Percentiles rank a stretch among this genome's conserved stretches.
Evolutionary conservation across 1,284 basidiomycete genomes (phyloP).

Genomic region (Pseudozyma tsukubaensis): DNA sequence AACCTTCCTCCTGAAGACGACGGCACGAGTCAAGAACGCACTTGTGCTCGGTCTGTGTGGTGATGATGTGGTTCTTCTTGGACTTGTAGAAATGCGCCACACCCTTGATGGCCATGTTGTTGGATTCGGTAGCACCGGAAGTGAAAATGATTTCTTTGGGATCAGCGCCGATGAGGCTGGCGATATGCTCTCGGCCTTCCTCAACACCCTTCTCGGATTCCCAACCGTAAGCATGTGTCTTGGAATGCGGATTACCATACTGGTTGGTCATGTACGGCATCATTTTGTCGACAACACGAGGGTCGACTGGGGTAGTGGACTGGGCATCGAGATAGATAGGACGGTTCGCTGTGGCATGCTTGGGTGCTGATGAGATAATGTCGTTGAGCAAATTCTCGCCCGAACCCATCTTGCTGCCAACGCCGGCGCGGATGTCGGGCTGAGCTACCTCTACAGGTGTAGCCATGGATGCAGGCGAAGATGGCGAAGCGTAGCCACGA

Average conservation of each 20-base stretch:
- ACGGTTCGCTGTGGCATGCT: conserved; percentile 51
- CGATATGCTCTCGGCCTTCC: conserved; percentile 88
- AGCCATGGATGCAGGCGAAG: conserved; percentile 57
- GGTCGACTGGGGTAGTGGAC: conserved; percentile 94
- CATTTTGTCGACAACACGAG: conserved; percentile 96
- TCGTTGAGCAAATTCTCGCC: conserved; percentile 50
- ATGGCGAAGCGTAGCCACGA: conserved; percentile 52
- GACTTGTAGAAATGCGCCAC: conserved; percentile 81
- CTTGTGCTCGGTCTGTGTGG: conserved; percentile 84
- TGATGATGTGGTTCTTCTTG: conserved; percentile 73
- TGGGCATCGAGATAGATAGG: conserved; percentile 69
- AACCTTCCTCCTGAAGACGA: conserved; percentile 93
- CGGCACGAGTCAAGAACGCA: conserved; percentile 98
- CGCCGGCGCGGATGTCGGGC: conserved; percentile 47
- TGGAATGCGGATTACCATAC: conserved; percentile 97
- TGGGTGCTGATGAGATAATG: conserved; percentile 41
- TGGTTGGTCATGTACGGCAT: conserved; percentile 94
- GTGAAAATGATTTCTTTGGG: conserved; percentile 97
- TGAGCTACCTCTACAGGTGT: conserved; percentile 60
- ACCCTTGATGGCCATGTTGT: conserved; percentile 98
- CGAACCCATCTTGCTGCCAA: conserved; percentile 51
- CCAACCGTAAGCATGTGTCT: conserved; percentile 99
- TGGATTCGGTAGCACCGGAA: conserved; percentile 96
- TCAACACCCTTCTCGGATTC: conserved; percentile 96
- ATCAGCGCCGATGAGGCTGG: conserved; percentile 91